Conservation (phyloP, 495 filamentous ascomycete species). For the Monascus purpureus region DNA sequence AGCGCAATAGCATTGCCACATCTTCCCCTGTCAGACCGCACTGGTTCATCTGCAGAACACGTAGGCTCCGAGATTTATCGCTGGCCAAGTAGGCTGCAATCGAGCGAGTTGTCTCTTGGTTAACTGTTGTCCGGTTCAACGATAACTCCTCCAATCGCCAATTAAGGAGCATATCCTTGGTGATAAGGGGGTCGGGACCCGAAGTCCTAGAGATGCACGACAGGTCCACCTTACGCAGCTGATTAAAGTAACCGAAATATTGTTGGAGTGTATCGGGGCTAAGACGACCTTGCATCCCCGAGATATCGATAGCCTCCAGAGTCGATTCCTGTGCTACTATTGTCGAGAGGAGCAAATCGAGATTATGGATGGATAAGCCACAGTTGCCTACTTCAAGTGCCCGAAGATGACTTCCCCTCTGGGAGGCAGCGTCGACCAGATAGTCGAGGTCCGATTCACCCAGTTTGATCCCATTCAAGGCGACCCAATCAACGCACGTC, state of each 20-base stretch:
- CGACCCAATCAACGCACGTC: conserved; percentile 71
- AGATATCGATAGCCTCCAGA: conserved; percentile 64
- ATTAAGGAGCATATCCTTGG: conserved; percentile 49
- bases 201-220: conserved; percentile 52
- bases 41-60: conserved; percentile 58
- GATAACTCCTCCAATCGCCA: conserved; percentile 68
- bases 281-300: conserved; percentile 59
- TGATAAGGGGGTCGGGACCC: conserved; percentile 48
- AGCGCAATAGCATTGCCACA: conserved; percentile 63
- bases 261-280: conserved; percentile 48
- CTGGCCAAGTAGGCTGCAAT: conserved; percentile 51
- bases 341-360: conserved; percentile 31
- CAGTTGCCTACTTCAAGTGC: conserved; percentile 75
- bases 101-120: conserved; percentile 38
- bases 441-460: conserved; percentile 68
- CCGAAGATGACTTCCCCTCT: conserved; percentile 50
- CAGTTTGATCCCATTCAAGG: conserved; percentile 69
- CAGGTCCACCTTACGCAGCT: conserved; percentile 56
- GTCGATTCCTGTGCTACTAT: conserved; percentile 48
- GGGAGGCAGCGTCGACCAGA: conserved; percentile 51
- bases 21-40: conserved; percentile 67
- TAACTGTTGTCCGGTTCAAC: conserved; percentile 51
- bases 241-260: conserved; percentile 52
- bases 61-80: conserved; percentile 48
- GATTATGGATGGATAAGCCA: conserved; percentile 43